Percentiles rank a stretch among this genome's conserved stretches.
These are phyloP conservation scores for Musa troglodytarum DNA, from an alignment of 176 grass and related monocot species.

Conservation along the genomic window DNA sequence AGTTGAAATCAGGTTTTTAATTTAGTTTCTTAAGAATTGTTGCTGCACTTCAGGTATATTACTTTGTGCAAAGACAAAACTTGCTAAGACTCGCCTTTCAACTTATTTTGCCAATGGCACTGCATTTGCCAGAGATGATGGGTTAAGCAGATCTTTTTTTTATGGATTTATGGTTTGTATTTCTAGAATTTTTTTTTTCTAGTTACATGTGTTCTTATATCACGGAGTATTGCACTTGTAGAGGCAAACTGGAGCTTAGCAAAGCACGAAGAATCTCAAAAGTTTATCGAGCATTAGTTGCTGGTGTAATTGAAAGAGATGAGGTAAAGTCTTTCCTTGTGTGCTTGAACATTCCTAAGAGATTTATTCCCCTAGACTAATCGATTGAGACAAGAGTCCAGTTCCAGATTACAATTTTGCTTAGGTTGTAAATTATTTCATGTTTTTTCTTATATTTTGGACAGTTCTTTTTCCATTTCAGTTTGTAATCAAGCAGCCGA, in stretches of 20 bases:
- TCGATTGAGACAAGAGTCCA: not conserved
- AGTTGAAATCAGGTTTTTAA: not conserved
- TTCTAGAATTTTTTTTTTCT: conserved; percentile 2
- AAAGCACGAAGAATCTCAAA: conserved; percentile 71
- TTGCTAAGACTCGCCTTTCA: conserved; percentile 66
- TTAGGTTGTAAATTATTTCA: not conserved
- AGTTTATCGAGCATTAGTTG: conserved; percentile 76
- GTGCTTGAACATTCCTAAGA: not conserved
- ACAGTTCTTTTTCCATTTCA: conserved; percentile 6
- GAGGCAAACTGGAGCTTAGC: conserved; percentile 38
- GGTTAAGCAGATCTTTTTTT: conserved; percentile 23
- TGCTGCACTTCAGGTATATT: conserved; percentile 56
- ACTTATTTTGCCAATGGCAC: conserved; percentile 81
- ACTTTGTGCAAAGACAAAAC: conserved; percentile 88
- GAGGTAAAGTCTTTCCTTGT: conserved; percentile 36
- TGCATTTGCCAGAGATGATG: conserved; percentile 35
- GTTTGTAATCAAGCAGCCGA: conserved; percentile 72
- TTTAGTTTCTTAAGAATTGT: conserved; percentile 1
- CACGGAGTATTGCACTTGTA: conserved; percentile 25
- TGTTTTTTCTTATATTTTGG: not conserved
- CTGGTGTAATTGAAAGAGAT: conserved; percentile 55
- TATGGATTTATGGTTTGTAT: not conserved
- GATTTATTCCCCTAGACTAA: not conserved
- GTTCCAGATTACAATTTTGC: not conserved
- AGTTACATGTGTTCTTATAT: conserved; percentile 5